These are phyloP conservation scores for Hansenula sp. DNA, from an alignment of 1,139 yeast genomes.

Conservation along the genomic window DNA sequence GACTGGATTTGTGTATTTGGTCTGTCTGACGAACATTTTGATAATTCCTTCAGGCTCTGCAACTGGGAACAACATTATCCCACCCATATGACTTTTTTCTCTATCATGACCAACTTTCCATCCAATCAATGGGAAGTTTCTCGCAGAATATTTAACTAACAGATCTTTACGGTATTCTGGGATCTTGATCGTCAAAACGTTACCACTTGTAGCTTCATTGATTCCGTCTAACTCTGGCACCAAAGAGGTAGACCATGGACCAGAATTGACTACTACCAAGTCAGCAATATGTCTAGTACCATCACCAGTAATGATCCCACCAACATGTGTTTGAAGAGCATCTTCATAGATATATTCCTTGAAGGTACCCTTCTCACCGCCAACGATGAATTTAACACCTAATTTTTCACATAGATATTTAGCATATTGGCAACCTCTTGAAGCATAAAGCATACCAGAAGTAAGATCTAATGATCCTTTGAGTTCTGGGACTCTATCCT, in stretches of 20 bases:
- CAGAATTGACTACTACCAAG: slow-evolving; percentile 30
- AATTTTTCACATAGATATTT: slow-evolving; percentile 22
- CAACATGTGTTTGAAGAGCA: slow-evolving; percentile 5
- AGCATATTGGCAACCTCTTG: slow-evolving; percentile 28
- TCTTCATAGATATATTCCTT: slow-evolving; percentile 18
- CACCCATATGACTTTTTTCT: slow-evolving; percentile 22
- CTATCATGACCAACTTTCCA: slow-evolving; percentile 18
- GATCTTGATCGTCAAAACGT: slow-evolving; percentile 21
- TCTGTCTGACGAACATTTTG: slow-evolving; percentile 16
- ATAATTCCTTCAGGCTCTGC: slow-evolving; percentile 17
- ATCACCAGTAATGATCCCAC: slow-evolving; percentile 30
- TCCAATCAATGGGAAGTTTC: slow-evolving; percentile 23
- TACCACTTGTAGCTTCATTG: slow-evolving; percentile 29
- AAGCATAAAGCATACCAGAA: slow-evolving; percentile 34
- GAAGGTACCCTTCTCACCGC: slow-evolving; percentile 24
- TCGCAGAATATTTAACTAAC: slow-evolving; percentile 19
- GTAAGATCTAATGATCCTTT: slow-evolving; percentile 30
- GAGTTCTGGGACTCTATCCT: slow-evolving; percentile 12
- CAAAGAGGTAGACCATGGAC: slow-evolving; percentile 37
- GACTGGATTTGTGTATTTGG: slow-evolving; percentile 27
- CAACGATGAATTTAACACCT: slow-evolving; percentile 32
- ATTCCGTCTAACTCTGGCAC: slow-evolving; percentile 30
- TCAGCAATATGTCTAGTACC: slow-evolving; percentile 26
- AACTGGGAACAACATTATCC: slow-evolving; percentile 28
- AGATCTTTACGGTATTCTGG: slow-evolving; percentile 26